Percentiles rank a stretch among this genome's conserved stretches.
Conservation (phyloP, 805 yeast species). For the Metschnikowia lachancei region DNA sequence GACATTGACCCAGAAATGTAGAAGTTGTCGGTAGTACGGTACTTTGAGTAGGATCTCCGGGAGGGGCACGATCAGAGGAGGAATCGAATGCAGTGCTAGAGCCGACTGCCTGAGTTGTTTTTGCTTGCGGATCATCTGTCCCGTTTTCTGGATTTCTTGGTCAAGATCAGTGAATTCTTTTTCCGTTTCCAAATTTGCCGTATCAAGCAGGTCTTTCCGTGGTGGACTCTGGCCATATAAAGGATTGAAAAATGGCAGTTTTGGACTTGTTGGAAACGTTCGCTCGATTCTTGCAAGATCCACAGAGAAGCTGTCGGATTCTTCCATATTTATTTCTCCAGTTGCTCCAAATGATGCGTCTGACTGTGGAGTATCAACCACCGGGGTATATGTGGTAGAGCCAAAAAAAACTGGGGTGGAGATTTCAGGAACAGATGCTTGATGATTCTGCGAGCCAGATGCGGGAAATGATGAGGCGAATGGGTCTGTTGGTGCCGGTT, state of each 20-base stretch:
- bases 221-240: not conserved
- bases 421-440: not conserved
- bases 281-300: constrained; percentile 15
- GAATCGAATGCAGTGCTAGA: constrained; percentile 20
- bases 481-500: too few species aligned
- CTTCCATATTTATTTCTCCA: not conserved
- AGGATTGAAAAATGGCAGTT: constrained; percentile 5
- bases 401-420: constrained; percentile 4
- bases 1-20: constrained; percentile 60
- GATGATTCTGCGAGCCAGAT: too few species aligned
- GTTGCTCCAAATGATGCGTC: not conserved
- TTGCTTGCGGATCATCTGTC: not conserved
- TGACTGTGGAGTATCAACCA: constrained; percentile 3
- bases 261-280: constrained; percentile 10
- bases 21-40: constrained; percentile 57
- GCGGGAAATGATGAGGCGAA: too few species aligned
- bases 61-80: constrained; percentile 37
- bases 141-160: not conserved
- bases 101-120: not conserved
- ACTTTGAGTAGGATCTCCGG: constrained; percentile 61
- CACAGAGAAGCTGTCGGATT: constrained; percentile 8
- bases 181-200: not conserved
- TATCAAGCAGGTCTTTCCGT: not conserved
- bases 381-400: not conserved
- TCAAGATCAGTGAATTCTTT: not conserved